A percentile compares a stretch with the other conserved stretches of the same genome.
Conservation (phyloP, 2,329 filamentous ascomycete genomes). For the Colletotrichum nymphaeae region DNA sequence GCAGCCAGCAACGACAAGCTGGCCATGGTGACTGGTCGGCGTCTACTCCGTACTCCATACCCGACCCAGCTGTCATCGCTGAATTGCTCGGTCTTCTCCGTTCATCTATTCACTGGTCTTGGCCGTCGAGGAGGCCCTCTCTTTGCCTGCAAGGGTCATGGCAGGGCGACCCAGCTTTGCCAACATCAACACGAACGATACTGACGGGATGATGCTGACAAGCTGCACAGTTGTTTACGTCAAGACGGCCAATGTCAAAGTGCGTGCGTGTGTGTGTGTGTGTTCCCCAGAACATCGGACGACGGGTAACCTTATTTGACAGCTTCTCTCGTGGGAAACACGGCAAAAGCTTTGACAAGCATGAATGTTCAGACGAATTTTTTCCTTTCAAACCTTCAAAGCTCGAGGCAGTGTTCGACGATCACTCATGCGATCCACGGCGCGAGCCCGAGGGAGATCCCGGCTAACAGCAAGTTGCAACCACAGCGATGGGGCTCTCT, state of each 20-base stretch:
- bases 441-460: background rate
- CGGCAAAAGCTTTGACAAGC: conserved; percentile 2
- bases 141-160: conserved; percentile 5
- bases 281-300: conserved; percentile 10
- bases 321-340: background rate
- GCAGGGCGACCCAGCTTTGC: background rate
- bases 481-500: background rate
- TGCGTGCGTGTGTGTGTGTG: background rate
- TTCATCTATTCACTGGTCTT: background rate
- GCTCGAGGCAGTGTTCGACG: conserved; percentile 2
- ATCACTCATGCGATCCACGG: conserved; percentile 9
- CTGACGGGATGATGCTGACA: conserved; percentile 22
- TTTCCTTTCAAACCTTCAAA: background rate
- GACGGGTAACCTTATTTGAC: conserved; percentile 15
- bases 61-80: background rate
- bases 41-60: background rate
- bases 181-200: background rate
- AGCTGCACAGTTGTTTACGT: background rate
- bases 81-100: conserved; percentile 13
- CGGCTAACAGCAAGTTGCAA: background rate
- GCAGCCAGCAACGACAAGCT: background rate
- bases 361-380: background rate
- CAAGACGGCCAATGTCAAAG: background rate
- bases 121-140: conserved; percentile 6
- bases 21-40: background rate